These are phyloP conservation scores for Taphrina betulina DNA, from an alignment of 1,139 yeast genomes.

Conservation along the genomic window DNA sequence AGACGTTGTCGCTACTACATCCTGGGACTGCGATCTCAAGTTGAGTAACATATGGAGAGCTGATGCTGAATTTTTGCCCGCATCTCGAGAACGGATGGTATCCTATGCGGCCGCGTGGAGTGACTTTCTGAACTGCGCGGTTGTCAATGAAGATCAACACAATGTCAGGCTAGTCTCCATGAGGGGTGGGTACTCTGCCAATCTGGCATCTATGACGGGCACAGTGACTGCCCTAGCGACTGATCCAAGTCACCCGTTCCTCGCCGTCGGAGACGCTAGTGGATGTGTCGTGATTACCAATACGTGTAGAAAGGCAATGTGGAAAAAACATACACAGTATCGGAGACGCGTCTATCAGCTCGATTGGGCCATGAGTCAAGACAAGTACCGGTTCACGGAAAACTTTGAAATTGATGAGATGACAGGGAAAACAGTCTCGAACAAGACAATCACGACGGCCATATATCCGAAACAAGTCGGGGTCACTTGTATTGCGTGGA, in stretches of 20 bases:
- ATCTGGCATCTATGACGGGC: slow-evolving; percentile 20
- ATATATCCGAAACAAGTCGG: slow-evolving; percentile 5
- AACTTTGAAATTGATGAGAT: background rate
- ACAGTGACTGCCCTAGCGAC: slow-evolving; percentile 25
- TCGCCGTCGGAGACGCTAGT: slow-evolving; percentile 23
- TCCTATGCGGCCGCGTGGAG: slow-evolving; percentile 28
- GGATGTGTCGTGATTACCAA: slow-evolving; percentile 22
- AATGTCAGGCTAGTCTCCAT: slow-evolving; percentile 19
- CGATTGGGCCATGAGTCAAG: background rate
- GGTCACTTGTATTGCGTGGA: slow-evolving; percentile 4
- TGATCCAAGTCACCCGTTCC: slow-evolving; percentile 25
- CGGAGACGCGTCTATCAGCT: slow-evolving; percentile 6
- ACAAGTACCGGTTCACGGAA: background rate
- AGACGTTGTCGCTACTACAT: slow-evolving; percentile 12
- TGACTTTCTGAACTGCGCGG: slow-evolving; percentile 21
- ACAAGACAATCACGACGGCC: background rate
- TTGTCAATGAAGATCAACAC: slow-evolving; percentile 19
- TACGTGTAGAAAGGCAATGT: slow-evolving; percentile 6
- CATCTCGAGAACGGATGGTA: slow-evolving; percentile 23
- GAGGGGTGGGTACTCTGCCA: slow-evolving; percentile 12
- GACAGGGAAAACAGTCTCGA: slow-evolving; percentile 2
- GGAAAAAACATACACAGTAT: slow-evolving; percentile 13
- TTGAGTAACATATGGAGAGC: slow-evolving; percentile 11
- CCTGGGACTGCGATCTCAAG: slow-evolving; percentile 28
- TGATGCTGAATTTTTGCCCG: slow-evolving; percentile 12